Base-by-base conservation (phyloP, 176 grass and related monocot genomes). In the Pontederia crassipes region DNA sequence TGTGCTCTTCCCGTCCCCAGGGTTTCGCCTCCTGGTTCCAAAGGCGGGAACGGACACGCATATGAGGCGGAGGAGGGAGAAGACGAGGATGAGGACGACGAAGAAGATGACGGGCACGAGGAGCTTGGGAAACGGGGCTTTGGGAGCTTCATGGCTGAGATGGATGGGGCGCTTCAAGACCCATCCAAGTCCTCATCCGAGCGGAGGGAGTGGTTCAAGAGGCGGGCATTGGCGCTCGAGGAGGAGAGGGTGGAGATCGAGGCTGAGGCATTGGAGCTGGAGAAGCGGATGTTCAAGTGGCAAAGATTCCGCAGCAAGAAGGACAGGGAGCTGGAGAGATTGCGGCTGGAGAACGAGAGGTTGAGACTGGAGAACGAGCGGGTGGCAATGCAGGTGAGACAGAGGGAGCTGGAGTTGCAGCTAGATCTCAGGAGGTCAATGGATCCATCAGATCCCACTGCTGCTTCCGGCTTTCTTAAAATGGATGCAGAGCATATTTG, bases 271-370 rank as follows among this genome's bases (percentile, higher is more conserved):
- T 40, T 74, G 12, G 71, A 55, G 16, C 17, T 74, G 12, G 71
- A 74, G 59, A 74, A 64, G 40, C 60, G 40, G 61, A 28, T 45
- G 29, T 64, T 74, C 14, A 74, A 74, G 71, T 74, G 71, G 71
- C 59, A 74, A 28, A 74, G 71, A 32, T 74, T 74, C 32, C 52
- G 60, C 28, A 56, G 71, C 59, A 74, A 74, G 71, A 74, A 74
- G 60, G 71, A 74, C 28, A 63, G 71, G 60, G 71, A 64, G 12
- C 59, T 74, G 0, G 71, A 74, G 59, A 74, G 60, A 51, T 52
- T 47, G 51, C 54, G 35, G 13, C 52, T 74, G 17, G 50, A 64
- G 60, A 74, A 74, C 28, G 71, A 74, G 50, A 74, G 71, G 17
- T 46, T 74, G 60, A 74, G 12, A 52, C 40, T 74, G 29, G 71